A percentile compares a stretch with the other conserved stretches of the same genome.
These are phyloP conservation scores for Strobilomyces dryophilus DNA, from an alignment of 768 basidiomycete genomes.

Conservation along the genomic window DNA sequence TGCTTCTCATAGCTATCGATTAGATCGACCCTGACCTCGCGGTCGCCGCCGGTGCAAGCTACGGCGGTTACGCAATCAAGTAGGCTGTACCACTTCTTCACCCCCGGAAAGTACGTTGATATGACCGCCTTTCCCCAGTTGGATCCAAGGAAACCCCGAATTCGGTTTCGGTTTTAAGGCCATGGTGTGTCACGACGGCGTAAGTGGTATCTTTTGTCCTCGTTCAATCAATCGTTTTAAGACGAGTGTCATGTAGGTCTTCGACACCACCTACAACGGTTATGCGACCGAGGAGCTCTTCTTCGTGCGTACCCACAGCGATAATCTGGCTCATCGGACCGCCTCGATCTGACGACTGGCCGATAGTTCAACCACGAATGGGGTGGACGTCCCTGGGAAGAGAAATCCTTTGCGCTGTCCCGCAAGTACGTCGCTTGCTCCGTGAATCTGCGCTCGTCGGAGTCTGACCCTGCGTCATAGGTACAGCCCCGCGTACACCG, in stretches of 20 bases:
- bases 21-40: constrained; percentile 68
- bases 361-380: constrained; percentile 81
- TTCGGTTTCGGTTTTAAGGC: constrained; percentile 88
- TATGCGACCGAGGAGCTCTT: constrained; percentile 89
- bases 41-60: constrained; percentile 78
- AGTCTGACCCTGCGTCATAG: constrained; percentile 28
- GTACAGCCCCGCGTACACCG: constrained; percentile 78
- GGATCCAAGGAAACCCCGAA: constrained; percentile 94
- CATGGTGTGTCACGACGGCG: constrained; percentile 89
- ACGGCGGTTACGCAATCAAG: constrained; percentile 90
- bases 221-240: not conserved
- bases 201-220: constrained; percentile 30
- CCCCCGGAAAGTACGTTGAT: not conserved
- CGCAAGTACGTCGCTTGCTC: constrained; percentile 43
- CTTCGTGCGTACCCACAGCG: constrained; percentile 54
- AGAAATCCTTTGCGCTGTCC: constrained; percentile 47
- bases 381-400: constrained; percentile 79
- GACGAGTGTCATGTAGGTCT: constrained; percentile 42
- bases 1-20: not conserved
- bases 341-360: not conserved
- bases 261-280: constrained; percentile 75
- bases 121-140: constrained; percentile 42
- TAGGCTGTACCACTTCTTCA: constrained; percentile 29
- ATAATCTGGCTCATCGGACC: not conserved
- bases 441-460: not conserved